phyloP scores from a whole-genome alignment of 208 protist genomes.

The Borovskyia barvae region DNA sequence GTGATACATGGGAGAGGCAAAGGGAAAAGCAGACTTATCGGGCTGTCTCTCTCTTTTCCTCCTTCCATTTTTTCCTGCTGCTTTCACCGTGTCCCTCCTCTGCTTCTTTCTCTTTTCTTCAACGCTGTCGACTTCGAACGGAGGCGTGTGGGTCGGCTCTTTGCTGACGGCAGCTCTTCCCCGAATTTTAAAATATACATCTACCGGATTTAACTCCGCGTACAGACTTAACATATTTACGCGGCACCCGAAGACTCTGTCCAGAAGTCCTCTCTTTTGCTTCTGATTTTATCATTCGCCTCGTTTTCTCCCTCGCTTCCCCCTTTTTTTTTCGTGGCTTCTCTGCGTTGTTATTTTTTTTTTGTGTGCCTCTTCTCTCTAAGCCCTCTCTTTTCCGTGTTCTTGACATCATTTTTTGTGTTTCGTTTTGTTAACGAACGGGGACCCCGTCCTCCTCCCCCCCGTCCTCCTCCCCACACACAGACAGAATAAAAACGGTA shows the following conservation, averaged over 20 bases:
- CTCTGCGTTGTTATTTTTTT: too few relatives aligned
- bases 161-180: background rate
- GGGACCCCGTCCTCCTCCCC: too few relatives aligned
- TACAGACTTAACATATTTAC: too few relatives aligned
- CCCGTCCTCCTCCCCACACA: too few relatives aligned
- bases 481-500: too few relatives aligned
- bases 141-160: background rate
- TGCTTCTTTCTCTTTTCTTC: background rate
- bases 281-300: background rate
- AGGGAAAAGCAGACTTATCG: too few relatives aligned
- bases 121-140: background rate
- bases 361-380: too few relatives aligned
- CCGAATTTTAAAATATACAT: background rate
- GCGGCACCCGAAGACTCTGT: too few relatives aligned
- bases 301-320: background rate
- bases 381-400: too few relatives aligned
- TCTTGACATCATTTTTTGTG: too few relatives aligned
- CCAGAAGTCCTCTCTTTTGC: background rate
- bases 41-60: background rate
- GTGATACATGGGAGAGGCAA: too few relatives aligned
- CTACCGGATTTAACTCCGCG: background rate
- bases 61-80: background rate
- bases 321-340: slow-evolving; percentile 3
- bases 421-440: too few relatives aligned
- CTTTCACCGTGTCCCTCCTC: background rate